Evolutionary conservation across 139 green algal species (phyloP), one percentile per base, ranked within the genome.

Genomic region (Coelastrella sp.): DNA sequence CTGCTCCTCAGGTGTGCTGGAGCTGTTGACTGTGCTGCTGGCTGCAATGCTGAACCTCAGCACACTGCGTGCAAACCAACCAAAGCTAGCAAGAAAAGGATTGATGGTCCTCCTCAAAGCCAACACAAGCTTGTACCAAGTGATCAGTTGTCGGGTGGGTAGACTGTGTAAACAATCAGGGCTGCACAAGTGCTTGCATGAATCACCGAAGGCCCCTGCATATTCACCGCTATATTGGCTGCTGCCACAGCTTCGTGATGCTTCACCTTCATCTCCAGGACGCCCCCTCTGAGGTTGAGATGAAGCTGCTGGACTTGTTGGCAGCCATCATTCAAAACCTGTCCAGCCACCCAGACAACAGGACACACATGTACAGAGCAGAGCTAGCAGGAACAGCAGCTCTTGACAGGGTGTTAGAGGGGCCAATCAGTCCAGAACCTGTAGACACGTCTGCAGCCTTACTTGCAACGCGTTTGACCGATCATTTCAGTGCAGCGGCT

Each of bases 11-110:
- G 87, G 87, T 60, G 49, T 96, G 49, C 91, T 96, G 85, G 94
- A 97, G 83, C 92, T 93, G 14, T 94, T 95, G 89, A 92, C 92
- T 63, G 90, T 91, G 12, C 15, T 87, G 0, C 87, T 96, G 56
- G 90, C 92, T 7, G 92, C 94, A 59, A 81, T 97, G 82, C 91
- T 97, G 35, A 97, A 97, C 92, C 78, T 96, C 82, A 94, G 89
- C 78, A 93, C 94, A n/a, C 86, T 96, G 80, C 35, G 72, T 0
- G 59, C 85, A 14, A 95, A 96, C 76, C 95, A 96, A 90, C 90
- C 90, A 9, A 89, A 91, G 49, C 87, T 97, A 14, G 95, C 94
- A 8, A 92, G 93, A 66, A 87, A 92, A 11, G 95, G 94, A 6
- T 82, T 97, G 84, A 60, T 90, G 73, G 91, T 93, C 59, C 90